Conservation (phyloP, 306 rosid genomes). For the Cucurbita argyrosperma region DNA sequence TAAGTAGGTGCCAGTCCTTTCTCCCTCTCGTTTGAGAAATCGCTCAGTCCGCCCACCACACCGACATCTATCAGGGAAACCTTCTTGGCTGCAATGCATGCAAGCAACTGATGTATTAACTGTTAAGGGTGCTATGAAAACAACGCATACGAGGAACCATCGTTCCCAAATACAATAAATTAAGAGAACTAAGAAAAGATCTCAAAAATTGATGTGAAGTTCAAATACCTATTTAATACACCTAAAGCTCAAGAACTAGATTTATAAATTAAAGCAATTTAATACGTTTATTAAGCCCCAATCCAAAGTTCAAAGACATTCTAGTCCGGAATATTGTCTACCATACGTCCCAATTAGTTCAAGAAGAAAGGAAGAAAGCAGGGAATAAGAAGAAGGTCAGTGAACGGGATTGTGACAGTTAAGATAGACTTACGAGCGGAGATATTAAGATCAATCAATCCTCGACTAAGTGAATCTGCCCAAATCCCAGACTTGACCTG, state of each 20-base stretch:
- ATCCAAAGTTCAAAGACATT: neutral
- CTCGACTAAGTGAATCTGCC: constrained; percentile 98
- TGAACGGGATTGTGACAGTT: neutral
- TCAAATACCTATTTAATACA: too few species aligned
- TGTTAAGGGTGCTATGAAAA: neutral
- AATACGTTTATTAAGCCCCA: neutral
- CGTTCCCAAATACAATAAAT: too few species aligned
- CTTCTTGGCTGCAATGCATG: constrained; percentile 61
- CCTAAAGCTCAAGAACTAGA: too few species aligned
- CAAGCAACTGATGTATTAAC: neutral
- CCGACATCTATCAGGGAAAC: constrained; percentile 68
- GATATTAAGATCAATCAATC: constrained; percentile 92
- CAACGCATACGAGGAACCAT: too few species aligned
- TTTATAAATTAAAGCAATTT: neutral
- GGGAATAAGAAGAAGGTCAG: neutral
- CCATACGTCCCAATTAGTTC: neutral
- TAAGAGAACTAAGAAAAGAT: too few species aligned
- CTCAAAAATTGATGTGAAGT: too few species aligned
- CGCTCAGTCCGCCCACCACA: constrained; percentile 64
- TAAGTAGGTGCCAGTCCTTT: constrained; percentile 54
- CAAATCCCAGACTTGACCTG: constrained; percentile 92
- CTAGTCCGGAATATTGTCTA: neutral
- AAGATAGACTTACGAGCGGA: constrained; percentile 65
- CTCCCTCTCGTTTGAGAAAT: constrained; percentile 63
- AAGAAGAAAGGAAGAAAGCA: neutral